phyloP scores from a whole-genome alignment of 345 rosid genomes.

The Rubroshorea leprosula region DNA sequence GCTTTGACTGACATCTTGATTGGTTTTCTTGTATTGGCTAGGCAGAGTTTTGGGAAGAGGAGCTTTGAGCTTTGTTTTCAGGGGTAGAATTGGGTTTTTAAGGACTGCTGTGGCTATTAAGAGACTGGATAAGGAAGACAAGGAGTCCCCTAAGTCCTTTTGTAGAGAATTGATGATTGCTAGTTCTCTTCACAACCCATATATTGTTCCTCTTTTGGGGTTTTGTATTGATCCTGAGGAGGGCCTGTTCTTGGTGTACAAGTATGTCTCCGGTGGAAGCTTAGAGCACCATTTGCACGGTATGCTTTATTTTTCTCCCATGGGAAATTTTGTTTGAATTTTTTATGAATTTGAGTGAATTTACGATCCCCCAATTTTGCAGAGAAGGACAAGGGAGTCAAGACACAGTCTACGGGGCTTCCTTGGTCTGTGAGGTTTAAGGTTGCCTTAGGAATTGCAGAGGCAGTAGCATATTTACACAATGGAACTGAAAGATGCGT shows the following conservation, averaged over 20 bases:
- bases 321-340: slow-evolving; percentile 3
- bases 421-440: slow-evolving; percentile 79
- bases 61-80: slow-evolving; percentile 83
- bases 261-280: slow-evolving; percentile 90
- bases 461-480: slow-evolving; percentile 74
- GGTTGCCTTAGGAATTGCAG: slow-evolving; percentile 77
- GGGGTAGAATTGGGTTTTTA: slow-evolving; percentile 78
- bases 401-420: slow-evolving; percentile 28
- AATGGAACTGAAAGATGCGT: slow-evolving; percentile 81
- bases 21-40: slow-evolving; percentile 26
- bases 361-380: slow-evolving; percentile 12
- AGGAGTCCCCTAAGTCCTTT: slow-evolving; percentile 84
- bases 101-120: slow-evolving; percentile 71
- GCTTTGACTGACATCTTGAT: background rate
- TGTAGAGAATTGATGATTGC: slow-evolving; percentile 98
- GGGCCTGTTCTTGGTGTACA: slow-evolving; percentile 88
- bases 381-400: slow-evolving; percentile 59
- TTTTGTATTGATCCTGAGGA: slow-evolving; percentile 86
- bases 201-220: slow-evolving; percentile 78
- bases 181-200: slow-evolving; percentile 66
- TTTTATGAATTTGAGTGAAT: slow-evolving; percentile 16
- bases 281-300: slow-evolving; percentile 83
- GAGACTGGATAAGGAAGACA: slow-evolving; percentile 78
- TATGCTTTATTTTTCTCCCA: slow-evolving; percentile 19
- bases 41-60: slow-evolving; percentile 97